Base-by-base conservation (phyloP, 768 basidiomycete genomes). In the Xerocomellus dryophilus region DNA sequence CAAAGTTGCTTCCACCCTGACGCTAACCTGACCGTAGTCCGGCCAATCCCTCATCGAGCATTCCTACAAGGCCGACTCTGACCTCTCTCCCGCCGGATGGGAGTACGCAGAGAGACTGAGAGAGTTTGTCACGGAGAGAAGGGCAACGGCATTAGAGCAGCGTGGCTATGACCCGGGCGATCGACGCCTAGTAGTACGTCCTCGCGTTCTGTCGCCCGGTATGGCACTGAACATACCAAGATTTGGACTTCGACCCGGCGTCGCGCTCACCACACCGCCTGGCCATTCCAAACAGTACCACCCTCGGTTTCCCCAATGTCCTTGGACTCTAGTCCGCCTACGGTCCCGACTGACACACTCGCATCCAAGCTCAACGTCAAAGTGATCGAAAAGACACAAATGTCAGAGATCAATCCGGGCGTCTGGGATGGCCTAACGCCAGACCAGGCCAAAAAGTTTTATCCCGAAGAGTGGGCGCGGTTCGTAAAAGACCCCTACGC, bases 1-100 rank as follows among this genome's bases (percentile, higher is more conserved):
- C 36, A 18, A 48, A 50, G 38, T 20, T 43, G 12, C 23, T 43
- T 46, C 38, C 27, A 39, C n/a, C 4, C 14, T n/a, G 12, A 46
- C 43, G 15, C 44, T 56, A n/a, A 53, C 21, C 38, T 12, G 15
- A 7, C 39, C 7, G 2, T 62, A 97, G 94, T 96, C 95, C 17
- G 97, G 97, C n/a, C 94, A 95, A 78, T 96, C 93, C 12, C 78
- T 98, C 53, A 94, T 98, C 62, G 97, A 99, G 68, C 97, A 98
- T 68, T 98, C 96, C 6, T 98, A 95, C 79, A 96, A 95, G 73
- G 95, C 97, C 35, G 97, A 99, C 66, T 93, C 95, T 2, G 96
- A 98, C 70, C 81, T 99, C 10, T 97, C 95, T 2, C 89, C 91
- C 3, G 87, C 86, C 1, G 97, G 97, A 3, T 93, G 93, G 91